Conservation (phyloP, 1,284 basidiomycete species). For the Hymenochaete sp. region DNA sequence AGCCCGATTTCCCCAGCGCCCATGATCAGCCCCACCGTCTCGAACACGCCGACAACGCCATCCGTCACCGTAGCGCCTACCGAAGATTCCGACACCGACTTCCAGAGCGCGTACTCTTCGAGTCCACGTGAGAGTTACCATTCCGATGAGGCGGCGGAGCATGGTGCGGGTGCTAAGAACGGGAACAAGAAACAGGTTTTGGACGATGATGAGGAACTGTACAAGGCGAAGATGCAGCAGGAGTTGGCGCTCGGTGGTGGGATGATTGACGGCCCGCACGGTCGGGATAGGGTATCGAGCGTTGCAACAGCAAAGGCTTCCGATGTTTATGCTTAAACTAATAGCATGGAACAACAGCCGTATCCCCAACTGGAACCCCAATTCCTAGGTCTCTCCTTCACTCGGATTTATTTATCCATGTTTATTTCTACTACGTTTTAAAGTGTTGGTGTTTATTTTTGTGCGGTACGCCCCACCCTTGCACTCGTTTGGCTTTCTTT, state of each 20-base stretch:
- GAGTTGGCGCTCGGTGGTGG: too few relatives aligned
- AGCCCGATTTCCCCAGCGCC: conserved; percentile 25
- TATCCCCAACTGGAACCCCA: too few relatives aligned
- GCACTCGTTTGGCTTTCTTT: background rate
- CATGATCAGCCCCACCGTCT: conserved; percentile 25
- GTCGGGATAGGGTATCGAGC: conserved; percentile 39
- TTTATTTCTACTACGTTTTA: background rate
- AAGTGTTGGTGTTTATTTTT: too few relatives aligned
- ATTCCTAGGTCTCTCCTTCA: background rate
- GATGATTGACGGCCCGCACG: too few relatives aligned
- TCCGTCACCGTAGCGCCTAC: conserved; percentile 38
- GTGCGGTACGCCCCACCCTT: background rate
- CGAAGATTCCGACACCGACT: conserved; percentile 76
- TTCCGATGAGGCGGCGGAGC: too few relatives aligned
- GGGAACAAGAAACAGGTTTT: too few relatives aligned
- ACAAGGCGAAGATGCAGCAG: too few relatives aligned
- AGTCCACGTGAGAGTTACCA: conserved; percentile 65
- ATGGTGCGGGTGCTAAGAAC: too few relatives aligned
- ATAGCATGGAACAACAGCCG: too few relatives aligned
- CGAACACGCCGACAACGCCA: conserved; percentile 35
- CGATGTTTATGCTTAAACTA: too few relatives aligned
- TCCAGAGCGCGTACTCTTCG: conserved; percentile 73
- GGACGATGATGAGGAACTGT: too few relatives aligned
- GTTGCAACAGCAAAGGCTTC: too few relatives aligned
- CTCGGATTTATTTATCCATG: background rate